Conservation (phyloP, 2,329 filamentous ascomycete species). For the Talaromyces sp. region DNA sequence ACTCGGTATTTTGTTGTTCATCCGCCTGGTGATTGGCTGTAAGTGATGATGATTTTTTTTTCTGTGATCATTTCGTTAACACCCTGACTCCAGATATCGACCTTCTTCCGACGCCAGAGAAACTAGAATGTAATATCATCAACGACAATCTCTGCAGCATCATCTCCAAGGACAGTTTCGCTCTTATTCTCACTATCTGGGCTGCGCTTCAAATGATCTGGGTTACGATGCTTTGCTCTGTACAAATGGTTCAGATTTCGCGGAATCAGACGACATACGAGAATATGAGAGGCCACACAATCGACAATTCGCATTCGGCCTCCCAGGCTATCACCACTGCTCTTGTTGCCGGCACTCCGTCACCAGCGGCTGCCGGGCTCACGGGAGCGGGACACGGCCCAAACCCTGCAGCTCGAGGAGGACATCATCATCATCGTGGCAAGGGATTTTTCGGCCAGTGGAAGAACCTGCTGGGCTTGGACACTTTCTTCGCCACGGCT, state of each 20-base stretch:
- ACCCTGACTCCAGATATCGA: slow-evolving; percentile 38
- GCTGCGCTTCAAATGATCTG: slow-evolving; percentile 78
- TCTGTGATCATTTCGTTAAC: neutral
- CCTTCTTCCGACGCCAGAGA: slow-evolving; percentile 48
- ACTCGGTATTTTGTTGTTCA: slow-evolving; percentile 65
- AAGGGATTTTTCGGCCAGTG: slow-evolving; percentile 70
- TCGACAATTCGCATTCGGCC: slow-evolving; percentile 49
- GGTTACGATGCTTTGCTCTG: slow-evolving; percentile 94
- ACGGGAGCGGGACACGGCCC: slow-evolving; percentile 62
- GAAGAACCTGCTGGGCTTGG: slow-evolving; percentile 80
- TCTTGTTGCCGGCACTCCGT: slow-evolving; percentile 65
- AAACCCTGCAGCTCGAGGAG: slow-evolving; percentile 48
- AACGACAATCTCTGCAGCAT: slow-evolving; percentile 69
- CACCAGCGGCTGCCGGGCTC: slow-evolving; percentile 64
- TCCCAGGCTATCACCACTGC: slow-evolving; percentile 58
- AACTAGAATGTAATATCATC: slow-evolving; percentile 64
- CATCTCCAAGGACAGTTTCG: slow-evolving; percentile 77
- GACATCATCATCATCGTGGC: slow-evolving; percentile 46
- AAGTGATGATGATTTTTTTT: slow-evolving; percentile 29
- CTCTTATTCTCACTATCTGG: slow-evolving; percentile 75
- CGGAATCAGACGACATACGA: slow-evolving; percentile 94
- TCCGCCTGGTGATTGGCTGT: slow-evolving; percentile 71
- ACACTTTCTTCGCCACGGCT: slow-evolving; percentile 89
- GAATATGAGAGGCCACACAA: slow-evolving; percentile 79
- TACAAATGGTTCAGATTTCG: slow-evolving; percentile 88